Evolutionary conservation across 176 grass and related monocot genomes (phyloP), one percentile per base, ranked within the genome.

Genomic region (Elymus sibiricus): DNA sequence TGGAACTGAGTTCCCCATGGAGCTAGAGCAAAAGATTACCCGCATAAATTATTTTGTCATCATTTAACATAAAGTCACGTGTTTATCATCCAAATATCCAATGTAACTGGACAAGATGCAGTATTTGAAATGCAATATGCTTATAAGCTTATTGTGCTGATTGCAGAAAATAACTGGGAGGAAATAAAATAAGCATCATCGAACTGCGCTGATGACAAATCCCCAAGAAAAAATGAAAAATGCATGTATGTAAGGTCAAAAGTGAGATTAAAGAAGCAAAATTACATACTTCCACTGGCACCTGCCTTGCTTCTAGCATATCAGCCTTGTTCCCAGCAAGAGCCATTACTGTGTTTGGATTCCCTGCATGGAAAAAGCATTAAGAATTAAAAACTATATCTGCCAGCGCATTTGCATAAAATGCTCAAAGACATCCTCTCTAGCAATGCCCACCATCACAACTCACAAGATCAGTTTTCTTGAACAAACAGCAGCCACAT

Each of bases 291-390:
- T 98, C 94, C 29, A 60, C 64, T 76, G 93, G 55, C 84, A 98
- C 92, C 83, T 98, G 91, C 86, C 96, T 90, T 9, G 85, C 77
- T 3, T 98, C 96, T 75, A 92, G 29, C 63, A 95, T 61, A 79
- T 98, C 96, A 88, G 93, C 91, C 90, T 98, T 98, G 86, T 98
- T 98, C 19, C 96, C 96, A 75, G 96, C 90, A 79, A 98, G 93
- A 83, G 96, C 96, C 88, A 98, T 88, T 80, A 98, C 88, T 51
- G 93, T 98, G 56, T 83, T 95, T 0, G 92, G 85, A 66, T 94
- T 98, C 69, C 96, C 96, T 98, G 79, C 56, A 77, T 70, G 28
- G 63, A 71, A 66, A 84, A 4, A 63, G 16, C 16, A 81, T 75
- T 25, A 9, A 82, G 16, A 73, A 51, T 73, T 43, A 55, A 26